Conservation (phyloP, 768 basidiomycete genomes). For the Serendipita indica region DNA sequence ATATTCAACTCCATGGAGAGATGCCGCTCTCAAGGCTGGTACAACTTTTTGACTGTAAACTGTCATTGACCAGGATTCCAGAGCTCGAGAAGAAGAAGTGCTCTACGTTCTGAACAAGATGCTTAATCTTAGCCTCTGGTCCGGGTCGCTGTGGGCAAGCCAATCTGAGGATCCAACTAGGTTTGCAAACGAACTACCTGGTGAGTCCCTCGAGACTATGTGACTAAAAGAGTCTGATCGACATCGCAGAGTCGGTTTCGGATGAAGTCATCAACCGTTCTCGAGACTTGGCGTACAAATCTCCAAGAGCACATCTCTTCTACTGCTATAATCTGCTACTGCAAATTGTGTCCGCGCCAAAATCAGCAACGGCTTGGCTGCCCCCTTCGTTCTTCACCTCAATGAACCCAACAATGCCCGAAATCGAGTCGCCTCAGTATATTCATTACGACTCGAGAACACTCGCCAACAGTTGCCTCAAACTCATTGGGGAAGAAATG, state of each 20-base stretch:
- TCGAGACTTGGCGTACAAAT: constrained; percentile 57
- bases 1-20: constrained; percentile 69
- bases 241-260: constrained; percentile 1
- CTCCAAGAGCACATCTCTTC: constrained; percentile 71
- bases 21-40: constrained; percentile 74
- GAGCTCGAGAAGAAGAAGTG: constrained; percentile 78
- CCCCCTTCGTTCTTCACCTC: constrained; percentile 13
- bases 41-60: not conserved
- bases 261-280: constrained; percentile 20
- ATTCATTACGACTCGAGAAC: constrained; percentile 37
- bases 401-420: not conserved
- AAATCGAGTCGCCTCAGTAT: not conserved
- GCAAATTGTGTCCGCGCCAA: constrained; percentile 61
- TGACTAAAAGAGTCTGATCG: not conserved
- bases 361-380: constrained; percentile 56
- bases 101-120: constrained; percentile 71
- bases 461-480: constrained; percentile 52
- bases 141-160: constrained; percentile 64
- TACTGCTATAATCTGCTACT: constrained; percentile 70
- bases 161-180: constrained; percentile 48
- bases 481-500: constrained; percentile 60
- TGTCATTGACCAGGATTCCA: constrained; percentile 20
- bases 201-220: constrained; percentile 27
- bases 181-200: constrained; percentile 39
- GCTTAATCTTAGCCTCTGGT: constrained; percentile 53